phyloP scores from a whole-genome alignment of 1,139 yeast genomes.

The Candida freyschussii region DNA sequence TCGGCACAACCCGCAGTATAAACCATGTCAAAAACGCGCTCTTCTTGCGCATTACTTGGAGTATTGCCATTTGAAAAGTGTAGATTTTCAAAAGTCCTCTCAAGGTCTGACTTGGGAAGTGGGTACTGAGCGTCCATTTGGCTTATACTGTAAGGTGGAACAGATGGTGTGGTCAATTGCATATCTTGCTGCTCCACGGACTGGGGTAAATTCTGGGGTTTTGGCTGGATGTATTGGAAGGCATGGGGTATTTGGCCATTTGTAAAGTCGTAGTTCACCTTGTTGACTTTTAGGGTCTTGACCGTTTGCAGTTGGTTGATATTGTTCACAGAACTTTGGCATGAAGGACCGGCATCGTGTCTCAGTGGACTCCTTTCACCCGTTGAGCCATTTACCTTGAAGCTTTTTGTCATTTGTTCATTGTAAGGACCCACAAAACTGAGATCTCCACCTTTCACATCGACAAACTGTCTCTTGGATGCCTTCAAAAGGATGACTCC shows the following conservation, averaged over 20 bases:
- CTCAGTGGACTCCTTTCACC: constrained; percentile 2
- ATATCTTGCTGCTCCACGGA: no score
- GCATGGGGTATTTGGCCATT: constrained; percentile 1
- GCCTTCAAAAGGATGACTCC: constrained; percentile 40
- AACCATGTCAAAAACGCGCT: constrained; percentile 16
- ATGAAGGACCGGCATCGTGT: constrained; percentile 9
- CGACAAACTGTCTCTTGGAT: constrained; percentile 45
- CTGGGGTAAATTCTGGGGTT: no score
- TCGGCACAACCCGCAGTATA: constrained; percentile 21
- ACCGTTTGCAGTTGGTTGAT: constrained; percentile 5
- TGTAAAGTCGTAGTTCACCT: no score
- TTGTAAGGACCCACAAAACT: constrained; percentile 25
- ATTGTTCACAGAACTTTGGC: constrained; percentile 4
- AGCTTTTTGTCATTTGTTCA: constrained; percentile 16
- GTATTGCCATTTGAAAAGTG: background rate
- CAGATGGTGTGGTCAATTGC: no score
- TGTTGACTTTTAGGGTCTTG: constrained; percentile 19
- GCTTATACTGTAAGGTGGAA: no score
- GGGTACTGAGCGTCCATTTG: background rate
- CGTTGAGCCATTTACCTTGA: constrained; percentile 8
- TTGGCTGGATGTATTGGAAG: constrained; percentile 4
- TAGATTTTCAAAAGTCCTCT: background rate
- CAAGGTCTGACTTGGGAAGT: background rate
- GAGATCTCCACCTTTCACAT: constrained; percentile 34
- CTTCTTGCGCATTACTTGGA: background rate